Conservation (phyloP, 495 filamentous ascomycete genomes). For the Xylaria scruposa region DNA sequence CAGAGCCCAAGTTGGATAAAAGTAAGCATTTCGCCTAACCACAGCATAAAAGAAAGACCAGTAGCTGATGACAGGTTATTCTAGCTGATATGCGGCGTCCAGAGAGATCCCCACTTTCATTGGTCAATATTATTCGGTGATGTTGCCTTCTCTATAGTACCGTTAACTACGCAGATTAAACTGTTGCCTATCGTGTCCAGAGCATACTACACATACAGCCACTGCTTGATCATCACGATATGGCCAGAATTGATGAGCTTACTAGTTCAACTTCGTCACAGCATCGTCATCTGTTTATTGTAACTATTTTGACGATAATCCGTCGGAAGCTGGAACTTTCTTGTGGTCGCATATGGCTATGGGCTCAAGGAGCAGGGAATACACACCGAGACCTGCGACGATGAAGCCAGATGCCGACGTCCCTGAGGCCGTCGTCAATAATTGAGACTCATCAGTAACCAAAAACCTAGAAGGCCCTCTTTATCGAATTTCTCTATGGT, state of each 20-base stretch:
- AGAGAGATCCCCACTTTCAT: background rate
- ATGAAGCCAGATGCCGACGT: conserved; percentile 65
- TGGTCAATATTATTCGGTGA: background rate
- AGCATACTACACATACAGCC: background rate
- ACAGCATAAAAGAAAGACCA: background rate
- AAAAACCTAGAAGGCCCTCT: background rate
- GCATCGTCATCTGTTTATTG: too few relatives aligned
- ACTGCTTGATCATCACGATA: background rate
- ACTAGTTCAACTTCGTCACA: background rate
- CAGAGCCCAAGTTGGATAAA: background rate
- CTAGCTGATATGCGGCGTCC: background rate
- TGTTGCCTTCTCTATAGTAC: background rate
- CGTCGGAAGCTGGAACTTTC: conserved; percentile 41
- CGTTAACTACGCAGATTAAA: background rate
- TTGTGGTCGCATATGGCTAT: conserved; percentile 41
- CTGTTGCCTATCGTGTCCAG: background rate
- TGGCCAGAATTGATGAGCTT: background rate
- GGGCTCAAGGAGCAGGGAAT: conserved; percentile 54
- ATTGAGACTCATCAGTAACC: conserved; percentile 34
- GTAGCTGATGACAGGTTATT: background rate
- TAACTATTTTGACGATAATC: conserved; percentile 23
- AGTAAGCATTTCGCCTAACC: background rate
- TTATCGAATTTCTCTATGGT: too few relatives aligned
- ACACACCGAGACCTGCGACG: conserved; percentile 59
- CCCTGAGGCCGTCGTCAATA: conserved; percentile 57